phyloP scores from a whole-genome alignment of 2,329 filamentous ascomycete genomes.

The Periconia sp. region DNA sequence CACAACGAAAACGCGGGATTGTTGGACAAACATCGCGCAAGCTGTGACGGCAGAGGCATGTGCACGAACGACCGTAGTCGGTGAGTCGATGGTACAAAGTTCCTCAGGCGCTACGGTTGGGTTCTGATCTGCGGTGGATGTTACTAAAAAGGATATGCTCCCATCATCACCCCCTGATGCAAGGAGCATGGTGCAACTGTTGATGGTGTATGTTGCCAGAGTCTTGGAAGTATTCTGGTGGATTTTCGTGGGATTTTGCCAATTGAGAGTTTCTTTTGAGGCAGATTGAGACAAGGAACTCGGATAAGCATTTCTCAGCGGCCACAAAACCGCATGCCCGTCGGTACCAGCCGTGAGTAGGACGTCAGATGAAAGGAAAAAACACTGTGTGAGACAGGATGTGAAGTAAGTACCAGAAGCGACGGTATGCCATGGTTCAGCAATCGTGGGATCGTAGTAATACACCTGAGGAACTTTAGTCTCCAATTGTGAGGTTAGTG shows the following conservation, averaged over 20 bases:
- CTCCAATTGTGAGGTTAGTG: background rate
- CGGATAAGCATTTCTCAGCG: constrained; percentile 54
- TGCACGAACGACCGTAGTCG: constrained; percentile 56
- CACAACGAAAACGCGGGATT: constrained; percentile 22
- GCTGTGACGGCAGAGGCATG: constrained; percentile 73
- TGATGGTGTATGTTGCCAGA: constrained; percentile 39
- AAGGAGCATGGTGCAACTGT: constrained; percentile 51
- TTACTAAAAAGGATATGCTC: constrained; percentile 59
- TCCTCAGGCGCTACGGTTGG: constrained; percentile 20
- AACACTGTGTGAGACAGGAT: constrained; percentile 69
- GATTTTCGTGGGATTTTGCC: constrained; percentile 42
- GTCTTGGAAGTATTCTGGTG: constrained; percentile 83
- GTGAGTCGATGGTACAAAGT: constrained; percentile 10
- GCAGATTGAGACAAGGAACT: constrained; percentile 9
- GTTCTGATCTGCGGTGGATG: constrained; percentile 2
- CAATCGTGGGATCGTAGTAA: constrained; percentile 31
- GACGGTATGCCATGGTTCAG: constrained; percentile 40
- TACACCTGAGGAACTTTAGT: constrained; percentile 46
- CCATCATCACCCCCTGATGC: constrained; percentile 89
- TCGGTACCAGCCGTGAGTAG: constrained; percentile 78
- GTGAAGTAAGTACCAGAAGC: constrained; percentile 49
- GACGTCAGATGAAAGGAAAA: constrained; percentile 40
- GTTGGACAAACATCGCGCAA: constrained; percentile 44
- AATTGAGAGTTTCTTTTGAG: constrained; percentile 29
- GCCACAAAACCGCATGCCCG: constrained; percentile 70